These are phyloP conservation scores for Miamiensis avidus DNA, from an alignment of 169 alveolate genomes.

Conservation along the genomic window DNA sequence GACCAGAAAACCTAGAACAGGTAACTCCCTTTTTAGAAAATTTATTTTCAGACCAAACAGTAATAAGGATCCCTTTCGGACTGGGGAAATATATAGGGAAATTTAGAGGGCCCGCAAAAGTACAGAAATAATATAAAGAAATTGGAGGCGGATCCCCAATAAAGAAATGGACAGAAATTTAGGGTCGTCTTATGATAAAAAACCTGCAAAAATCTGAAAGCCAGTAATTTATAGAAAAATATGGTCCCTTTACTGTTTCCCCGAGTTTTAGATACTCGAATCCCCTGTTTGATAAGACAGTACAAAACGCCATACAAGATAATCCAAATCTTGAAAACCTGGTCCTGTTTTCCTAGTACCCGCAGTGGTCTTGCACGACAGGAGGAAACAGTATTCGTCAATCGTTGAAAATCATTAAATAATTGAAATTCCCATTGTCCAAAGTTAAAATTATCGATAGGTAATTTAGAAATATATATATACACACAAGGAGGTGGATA, in stretches of 20 bases:
- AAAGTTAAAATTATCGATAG: not conserved
- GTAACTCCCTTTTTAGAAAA: constrained; percentile 46
- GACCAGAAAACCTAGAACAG: constrained; percentile 40
- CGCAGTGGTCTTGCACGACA: constrained; percentile 58
- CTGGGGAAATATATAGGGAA: constrained; percentile 40
- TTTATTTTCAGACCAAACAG: constrained; percentile 46
- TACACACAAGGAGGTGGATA: too few species aligned
- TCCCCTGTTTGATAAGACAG: constrained; percentile 33
- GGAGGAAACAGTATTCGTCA: constrained; percentile 39
- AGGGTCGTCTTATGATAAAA: constrained; percentile 43
- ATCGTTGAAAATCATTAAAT: constrained; percentile 25
- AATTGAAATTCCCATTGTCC: not conserved
- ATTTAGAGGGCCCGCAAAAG: constrained; percentile 55
- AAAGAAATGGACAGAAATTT: constrained; percentile 44
- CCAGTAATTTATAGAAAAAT: constrained; percentile 13
- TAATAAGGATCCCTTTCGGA: constrained; percentile 48
- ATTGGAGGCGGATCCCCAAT: constrained; percentile 61
- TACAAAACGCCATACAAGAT: constrained; percentile 41
- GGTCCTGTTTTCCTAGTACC: constrained; percentile 50
- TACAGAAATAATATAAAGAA: constrained; percentile 43
- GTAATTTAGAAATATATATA: not conserved
- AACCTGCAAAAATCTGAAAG: constrained; percentile 28
- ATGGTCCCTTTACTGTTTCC: constrained; percentile 27
- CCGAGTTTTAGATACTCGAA: constrained; percentile 55
- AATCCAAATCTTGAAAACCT: constrained; percentile 37